These are phyloP conservation scores for Termitomyces sp. DNA, from an alignment of 768 basidiomycete genomes.

Conservation along the genomic window DNA sequence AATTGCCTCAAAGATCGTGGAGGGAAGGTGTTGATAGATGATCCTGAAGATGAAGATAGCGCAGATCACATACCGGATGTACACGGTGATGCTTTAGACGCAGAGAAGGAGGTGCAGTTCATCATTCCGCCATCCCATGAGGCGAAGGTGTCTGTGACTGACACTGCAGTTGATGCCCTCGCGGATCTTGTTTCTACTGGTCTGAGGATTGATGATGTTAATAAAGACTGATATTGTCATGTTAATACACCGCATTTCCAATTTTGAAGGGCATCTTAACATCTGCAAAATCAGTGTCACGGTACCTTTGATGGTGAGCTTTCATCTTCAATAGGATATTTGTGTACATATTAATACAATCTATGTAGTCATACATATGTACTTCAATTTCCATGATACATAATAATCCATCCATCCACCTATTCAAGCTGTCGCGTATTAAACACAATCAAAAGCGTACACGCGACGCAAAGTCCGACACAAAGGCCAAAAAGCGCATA, in stretches of 20 bases:
- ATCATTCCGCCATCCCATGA: background rate
- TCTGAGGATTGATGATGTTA: background rate
- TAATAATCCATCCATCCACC: background rate
- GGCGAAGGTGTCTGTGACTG: too few relatives aligned
- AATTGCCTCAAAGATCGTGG: background rate
- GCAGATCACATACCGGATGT: background rate
- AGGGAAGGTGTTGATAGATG: background rate
- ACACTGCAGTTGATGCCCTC: background rate
- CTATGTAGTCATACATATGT: background rate
- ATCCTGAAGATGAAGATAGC: background rate
- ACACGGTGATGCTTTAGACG: background rate
- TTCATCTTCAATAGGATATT: background rate
- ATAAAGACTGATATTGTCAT: background rate
- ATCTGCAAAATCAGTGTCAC: background rate
- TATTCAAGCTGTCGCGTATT: slow-evolving; percentile 37
- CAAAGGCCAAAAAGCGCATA: slow-evolving; percentile 46
- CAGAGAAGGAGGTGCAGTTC: background rate
- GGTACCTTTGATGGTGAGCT: background rate
- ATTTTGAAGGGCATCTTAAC: background rate
- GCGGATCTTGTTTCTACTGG: background rate
- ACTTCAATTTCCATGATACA: background rate
- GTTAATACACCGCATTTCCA: background rate
- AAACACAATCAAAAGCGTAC: slow-evolving; percentile 40
- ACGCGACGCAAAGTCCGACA: slow-evolving; percentile 37
- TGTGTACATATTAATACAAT: slow-evolving; percentile 4